phyloP scores from a whole-genome alignment of 202 grass and related monocot genomes.

The Sporobolus alterniflorus region DNA sequence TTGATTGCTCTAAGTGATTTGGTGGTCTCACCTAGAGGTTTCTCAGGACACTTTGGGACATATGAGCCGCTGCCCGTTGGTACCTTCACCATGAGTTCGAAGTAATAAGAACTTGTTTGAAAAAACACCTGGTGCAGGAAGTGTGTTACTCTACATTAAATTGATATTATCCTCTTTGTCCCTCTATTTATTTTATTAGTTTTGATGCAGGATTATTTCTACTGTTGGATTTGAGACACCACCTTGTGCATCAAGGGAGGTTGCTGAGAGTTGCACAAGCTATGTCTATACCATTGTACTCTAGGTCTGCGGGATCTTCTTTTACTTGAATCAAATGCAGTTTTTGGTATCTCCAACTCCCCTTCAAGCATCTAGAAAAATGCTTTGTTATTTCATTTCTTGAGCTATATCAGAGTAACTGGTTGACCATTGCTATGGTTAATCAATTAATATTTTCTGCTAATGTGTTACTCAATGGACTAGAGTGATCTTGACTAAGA shows the following conservation, averaged over 20 bases:
- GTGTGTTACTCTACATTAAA: background rate
- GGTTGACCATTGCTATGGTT: background rate
- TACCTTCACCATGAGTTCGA: slow-evolving; percentile 80
- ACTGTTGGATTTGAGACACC: slow-evolving; percentile 91
- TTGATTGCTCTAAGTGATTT: slow-evolving; percentile 71
- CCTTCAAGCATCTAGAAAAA: background rate
- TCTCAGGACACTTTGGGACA: slow-evolving; percentile 91
- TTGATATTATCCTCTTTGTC: background rate
- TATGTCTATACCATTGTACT: slow-evolving; percentile 95
- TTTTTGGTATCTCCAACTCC: background rate
- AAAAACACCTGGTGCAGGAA: slow-evolving; percentile 74
- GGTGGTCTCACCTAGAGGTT: slow-evolving; percentile 87
- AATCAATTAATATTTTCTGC: background rate
- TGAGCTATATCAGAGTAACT: background rate
- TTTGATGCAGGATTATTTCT: slow-evolving; percentile 66
- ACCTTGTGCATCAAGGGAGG: slow-evolving; percentile 88
- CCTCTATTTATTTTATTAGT: slow-evolving; percentile 12
- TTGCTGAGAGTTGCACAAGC: slow-evolving; percentile 74
- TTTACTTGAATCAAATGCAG: background rate
- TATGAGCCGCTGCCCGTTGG: slow-evolving; percentile 92
- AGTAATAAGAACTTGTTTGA: slow-evolving; percentile 76
- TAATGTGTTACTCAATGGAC: background rate
- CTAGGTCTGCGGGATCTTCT: slow-evolving; percentile 52
- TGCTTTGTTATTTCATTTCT: background rate
- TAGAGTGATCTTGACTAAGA: background rate